A percentile compares a stretch with the other conserved stretches of the same genome.
Conservation (phyloP, 1,284 basidiomycete species). For the Ceratorhiza oryzae-sativae region DNA sequence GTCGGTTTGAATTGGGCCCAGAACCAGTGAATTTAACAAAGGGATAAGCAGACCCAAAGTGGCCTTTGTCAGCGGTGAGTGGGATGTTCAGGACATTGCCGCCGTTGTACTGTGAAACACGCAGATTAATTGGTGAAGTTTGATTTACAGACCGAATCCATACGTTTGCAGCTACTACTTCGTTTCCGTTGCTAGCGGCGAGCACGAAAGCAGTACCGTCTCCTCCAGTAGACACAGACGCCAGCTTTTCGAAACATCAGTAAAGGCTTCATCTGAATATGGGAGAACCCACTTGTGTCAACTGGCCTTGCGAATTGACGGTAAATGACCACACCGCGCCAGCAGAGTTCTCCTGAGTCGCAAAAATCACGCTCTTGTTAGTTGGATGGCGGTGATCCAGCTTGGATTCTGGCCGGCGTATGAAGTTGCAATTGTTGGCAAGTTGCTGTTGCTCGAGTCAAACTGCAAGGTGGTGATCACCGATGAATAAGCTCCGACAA, state of each 20-base stretch:
- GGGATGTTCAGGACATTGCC: constrained; percentile 29
- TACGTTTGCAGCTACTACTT: constrained; percentile 42
- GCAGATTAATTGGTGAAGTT: not conserved
- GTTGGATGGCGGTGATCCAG: constrained; percentile 37
- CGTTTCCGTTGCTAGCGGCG: constrained; percentile 34
- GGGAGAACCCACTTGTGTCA: constrained; percentile 21
- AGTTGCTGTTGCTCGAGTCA: constrained; percentile 25
- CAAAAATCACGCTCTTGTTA: constrained; percentile 40
- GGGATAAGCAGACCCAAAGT: constrained; percentile 30
- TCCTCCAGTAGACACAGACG: constrained; percentile 2
- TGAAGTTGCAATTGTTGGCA: constrained; percentile 36
- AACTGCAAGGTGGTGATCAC: constrained; percentile 40
- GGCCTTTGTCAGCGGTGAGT: constrained; percentile 23
- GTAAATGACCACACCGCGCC: constrained; percentile 37
- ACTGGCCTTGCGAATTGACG: constrained; percentile 21
- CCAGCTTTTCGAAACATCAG: not conserved
- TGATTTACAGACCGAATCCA: not conserved
- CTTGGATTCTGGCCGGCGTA: constrained; percentile 36
- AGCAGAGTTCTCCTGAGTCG: constrained; percentile 38
- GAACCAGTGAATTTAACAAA: constrained; percentile 38
- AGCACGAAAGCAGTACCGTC: constrained; percentile 39
- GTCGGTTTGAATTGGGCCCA: constrained; percentile 40
- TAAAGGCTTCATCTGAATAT: not conserved
- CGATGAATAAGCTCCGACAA: constrained; percentile 40
- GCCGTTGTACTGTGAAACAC: constrained; percentile 36